Conservation (phyloP, 1,284 basidiomycete species). For the Filobasidium uniguttulatum region DNA sequence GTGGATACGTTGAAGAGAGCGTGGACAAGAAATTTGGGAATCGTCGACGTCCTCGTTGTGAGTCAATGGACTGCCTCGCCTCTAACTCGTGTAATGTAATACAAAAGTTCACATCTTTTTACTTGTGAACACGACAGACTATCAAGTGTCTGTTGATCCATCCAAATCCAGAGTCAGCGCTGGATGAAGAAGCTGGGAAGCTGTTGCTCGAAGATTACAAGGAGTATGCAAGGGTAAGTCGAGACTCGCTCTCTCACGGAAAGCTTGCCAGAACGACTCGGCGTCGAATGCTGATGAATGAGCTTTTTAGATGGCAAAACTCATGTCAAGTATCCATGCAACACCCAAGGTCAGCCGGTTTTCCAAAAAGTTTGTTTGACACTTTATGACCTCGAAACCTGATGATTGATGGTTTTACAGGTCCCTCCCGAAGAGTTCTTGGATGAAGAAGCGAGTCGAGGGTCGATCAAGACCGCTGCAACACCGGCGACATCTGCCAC, state of each 20-base stretch:
- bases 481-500: no score
- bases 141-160: constrained; percentile 91
- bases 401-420: no score
- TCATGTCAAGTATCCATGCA: constrained; percentile 31
- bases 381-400: no score
- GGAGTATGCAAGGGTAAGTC: constrained; percentile 52
- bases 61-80: constrained; percentile 14
- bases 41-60: constrained; percentile 68
- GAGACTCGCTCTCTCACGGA: background rate
- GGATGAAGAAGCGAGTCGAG: no score
- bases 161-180: constrained; percentile 86
- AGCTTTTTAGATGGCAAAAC: constrained; percentile 8
- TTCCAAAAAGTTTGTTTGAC: background rate
- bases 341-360: constrained; percentile 24
- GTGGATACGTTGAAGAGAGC: constrained; percentile 96
- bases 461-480: no score
- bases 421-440: no score
- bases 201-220: constrained; percentile 76
- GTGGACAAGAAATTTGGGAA: constrained; percentile 84
- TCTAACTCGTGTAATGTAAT: background rate
- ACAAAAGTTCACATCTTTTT: background rate
- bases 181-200: constrained; percentile 89
- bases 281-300: background rate
- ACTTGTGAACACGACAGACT: constrained; percentile 37
- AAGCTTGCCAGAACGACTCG: no score